Conservation (phyloP, 805 yeast species). For the Wickerhamiella sorbophila region DNA sequence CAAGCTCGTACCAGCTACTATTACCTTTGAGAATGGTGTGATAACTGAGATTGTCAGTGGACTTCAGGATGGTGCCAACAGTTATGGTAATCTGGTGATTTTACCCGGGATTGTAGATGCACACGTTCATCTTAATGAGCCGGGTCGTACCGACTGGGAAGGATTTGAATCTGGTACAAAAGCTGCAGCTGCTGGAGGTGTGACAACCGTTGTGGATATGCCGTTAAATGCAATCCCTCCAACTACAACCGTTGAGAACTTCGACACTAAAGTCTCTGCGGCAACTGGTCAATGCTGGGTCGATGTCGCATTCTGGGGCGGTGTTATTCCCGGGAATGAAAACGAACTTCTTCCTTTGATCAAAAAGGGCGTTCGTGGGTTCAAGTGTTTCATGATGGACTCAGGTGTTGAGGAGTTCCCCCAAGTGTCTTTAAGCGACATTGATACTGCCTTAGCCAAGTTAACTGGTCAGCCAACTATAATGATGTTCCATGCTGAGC, state of each 20-base stretch:
- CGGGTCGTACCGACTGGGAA: constrained; percentile 97
- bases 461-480: constrained; percentile 53
- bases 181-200: constrained; percentile 93
- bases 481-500: constrained; percentile 89
- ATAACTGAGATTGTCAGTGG: constrained; percentile 31
- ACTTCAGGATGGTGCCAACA: constrained; percentile 22
- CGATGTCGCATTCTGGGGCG: constrained; percentile 96
- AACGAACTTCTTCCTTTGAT: constrained; percentile 60
- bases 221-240: constrained; percentile 95
- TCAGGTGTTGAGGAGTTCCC: constrained; percentile 95
- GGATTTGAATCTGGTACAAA: constrained; percentile 92
- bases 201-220: constrained; percentile 91
- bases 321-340: constrained; percentile 67
- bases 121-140: constrained; percentile 90
- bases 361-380: constrained; percentile 80
- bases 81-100: constrained; percentile 52
- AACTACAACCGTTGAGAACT: constrained; percentile 70
- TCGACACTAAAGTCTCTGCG: constrained; percentile 59
- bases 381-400: constrained; percentile 83
- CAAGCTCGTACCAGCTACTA: constrained; percentile 18
- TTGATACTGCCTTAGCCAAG: constrained; percentile 46
- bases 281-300: constrained; percentile 78
- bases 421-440: constrained; percentile 48
- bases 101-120: constrained; percentile 90
- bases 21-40: constrained; percentile 34